Conservation (phyloP, 1,284 basidiomycete species). For the Papiliotrema flavescens region DNA sequence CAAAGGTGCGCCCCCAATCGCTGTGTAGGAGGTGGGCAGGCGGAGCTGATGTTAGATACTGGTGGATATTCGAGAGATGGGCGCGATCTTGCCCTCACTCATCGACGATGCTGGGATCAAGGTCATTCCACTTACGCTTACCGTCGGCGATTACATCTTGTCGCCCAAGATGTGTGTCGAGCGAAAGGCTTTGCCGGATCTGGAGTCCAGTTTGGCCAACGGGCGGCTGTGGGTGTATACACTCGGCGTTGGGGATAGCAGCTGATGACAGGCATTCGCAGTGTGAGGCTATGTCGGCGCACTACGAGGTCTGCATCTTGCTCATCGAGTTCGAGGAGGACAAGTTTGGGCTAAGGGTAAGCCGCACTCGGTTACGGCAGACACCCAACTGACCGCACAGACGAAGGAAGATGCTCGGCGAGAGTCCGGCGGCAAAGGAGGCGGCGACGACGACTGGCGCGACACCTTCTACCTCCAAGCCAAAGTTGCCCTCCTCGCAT, state of each 20-base stretch:
- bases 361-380: conserved; percentile 17
- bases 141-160: conserved; percentile 93
- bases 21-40: neutral
- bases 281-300: conserved; percentile 92
- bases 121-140: conserved; percentile 84
- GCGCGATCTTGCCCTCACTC: conserved; percentile 85
- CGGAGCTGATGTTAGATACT: conserved; percentile 61
- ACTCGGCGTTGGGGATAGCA: neutral
- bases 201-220: conserved; percentile 87
- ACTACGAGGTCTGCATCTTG: conserved; percentile 90
- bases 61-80: conserved; percentile 95
- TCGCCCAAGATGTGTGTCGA: conserved; percentile 95
- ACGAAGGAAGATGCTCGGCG: conserved; percentile 48
- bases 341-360: conserved; percentile 85
- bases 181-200: conserved; percentile 86
- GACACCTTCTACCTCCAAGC: conserved; percentile 65
- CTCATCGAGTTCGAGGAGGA: conserved; percentile 99
- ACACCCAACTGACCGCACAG: conserved; percentile 55
- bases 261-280: conserved; percentile 73
- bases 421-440: conserved; percentile 59
- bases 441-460: conserved; percentile 41
- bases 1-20: conserved; percentile 56
- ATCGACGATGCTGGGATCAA: conserved; percentile 78
- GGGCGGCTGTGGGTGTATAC: conserved; percentile 72
- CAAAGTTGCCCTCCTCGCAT: conserved; percentile 82